Evolutionary conservation across 1,139 yeast genomes (phyloP).

Genomic region (Kurtzmaniella quercitrusa): DNA sequence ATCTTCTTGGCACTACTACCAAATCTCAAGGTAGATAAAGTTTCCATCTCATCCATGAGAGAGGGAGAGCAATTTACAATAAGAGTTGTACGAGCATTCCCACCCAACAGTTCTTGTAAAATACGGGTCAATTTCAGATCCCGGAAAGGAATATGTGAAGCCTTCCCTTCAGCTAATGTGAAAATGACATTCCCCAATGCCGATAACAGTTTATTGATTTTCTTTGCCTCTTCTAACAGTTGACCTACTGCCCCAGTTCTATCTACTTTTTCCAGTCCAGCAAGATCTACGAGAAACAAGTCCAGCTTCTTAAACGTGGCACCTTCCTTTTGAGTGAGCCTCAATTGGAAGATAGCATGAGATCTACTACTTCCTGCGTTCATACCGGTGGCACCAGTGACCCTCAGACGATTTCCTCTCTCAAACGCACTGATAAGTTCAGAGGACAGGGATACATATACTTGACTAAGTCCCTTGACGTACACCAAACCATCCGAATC

Average conservation of each 20-base stretch:
- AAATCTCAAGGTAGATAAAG: constrained; percentile 73
- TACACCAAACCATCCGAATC: constrained; percentile 63
- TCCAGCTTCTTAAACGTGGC: constrained; percentile 63
- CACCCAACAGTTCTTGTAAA: constrained; percentile 81
- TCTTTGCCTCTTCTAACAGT: constrained; percentile 77
- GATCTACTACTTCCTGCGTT: constrained; percentile 76
- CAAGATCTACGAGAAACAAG: constrained; percentile 77
- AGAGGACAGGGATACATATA: constrained; percentile 52
- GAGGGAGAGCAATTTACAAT: constrained; percentile 79
- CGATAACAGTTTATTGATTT: constrained; percentile 74
- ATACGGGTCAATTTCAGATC: constrained; percentile 83
- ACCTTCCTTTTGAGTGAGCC: constrained; percentile 54
- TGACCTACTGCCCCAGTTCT: constrained; percentile 79
- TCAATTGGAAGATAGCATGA: constrained; percentile 73
- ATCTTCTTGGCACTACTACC: constrained; percentile 77
- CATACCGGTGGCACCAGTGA: constrained; percentile 65
- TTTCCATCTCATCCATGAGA: constrained; percentile 56
- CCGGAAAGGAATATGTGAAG: constrained; percentile 70
- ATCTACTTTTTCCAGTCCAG: constrained; percentile 85
- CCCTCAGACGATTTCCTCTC: constrained; percentile 53
- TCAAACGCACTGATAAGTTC: constrained; percentile 57
- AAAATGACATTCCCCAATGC: constrained; percentile 80
- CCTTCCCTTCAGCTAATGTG: constrained; percentile 66
- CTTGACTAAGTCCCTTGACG: constrained; percentile 64
- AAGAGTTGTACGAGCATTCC: constrained; percentile 77